These are phyloP conservation scores for Aspergillus awamori DNA, from an alignment of 2,329 filamentous ascomycete species.

Conservation along the genomic window DNA sequence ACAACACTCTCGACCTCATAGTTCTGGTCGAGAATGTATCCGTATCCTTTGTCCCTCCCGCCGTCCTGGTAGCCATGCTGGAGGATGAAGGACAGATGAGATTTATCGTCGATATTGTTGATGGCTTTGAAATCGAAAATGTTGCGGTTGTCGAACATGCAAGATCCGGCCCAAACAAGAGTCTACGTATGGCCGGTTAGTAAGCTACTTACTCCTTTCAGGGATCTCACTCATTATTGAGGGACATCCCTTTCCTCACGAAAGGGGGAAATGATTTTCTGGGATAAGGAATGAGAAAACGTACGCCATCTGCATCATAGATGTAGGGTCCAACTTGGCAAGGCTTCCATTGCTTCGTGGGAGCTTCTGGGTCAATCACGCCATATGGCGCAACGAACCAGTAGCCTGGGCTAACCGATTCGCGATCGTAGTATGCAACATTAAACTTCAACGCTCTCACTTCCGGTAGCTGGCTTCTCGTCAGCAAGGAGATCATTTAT, in stretches of 20 bases:
- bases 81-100: conserved; percentile 54
- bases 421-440: conserved; percentile 31
- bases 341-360: conserved; percentile 38
- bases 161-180: conserved; percentile 54
- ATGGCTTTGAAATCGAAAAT: conserved; percentile 53
- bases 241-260: background rate
- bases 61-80: conserved; percentile 32
- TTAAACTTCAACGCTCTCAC: conserved; percentile 31
- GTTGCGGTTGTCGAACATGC: conserved; percentile 50
- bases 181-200: conserved; percentile 15
- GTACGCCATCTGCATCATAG: conserved; percentile 52
- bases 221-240: background rate
- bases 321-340: conserved; percentile 53
- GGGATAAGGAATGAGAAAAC: conserved; percentile 13
- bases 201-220: conserved; percentile 4
- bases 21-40: conserved; percentile 52
- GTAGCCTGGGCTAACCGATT: conserved; percentile 46
- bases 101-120: conserved; percentile 45
- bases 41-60: conserved; percentile 47
- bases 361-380: conserved; percentile 25
- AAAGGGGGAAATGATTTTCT: background rate
- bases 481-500: conserved; percentile 2
- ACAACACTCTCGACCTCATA: conserved; percentile 48
- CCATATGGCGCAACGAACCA: conserved; percentile 53
- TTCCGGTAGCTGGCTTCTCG: conserved; percentile 26